phyloP scores from a whole-genome alignment of 2,329 filamentous ascomycete species.

The Lojkania enalia region DNA sequence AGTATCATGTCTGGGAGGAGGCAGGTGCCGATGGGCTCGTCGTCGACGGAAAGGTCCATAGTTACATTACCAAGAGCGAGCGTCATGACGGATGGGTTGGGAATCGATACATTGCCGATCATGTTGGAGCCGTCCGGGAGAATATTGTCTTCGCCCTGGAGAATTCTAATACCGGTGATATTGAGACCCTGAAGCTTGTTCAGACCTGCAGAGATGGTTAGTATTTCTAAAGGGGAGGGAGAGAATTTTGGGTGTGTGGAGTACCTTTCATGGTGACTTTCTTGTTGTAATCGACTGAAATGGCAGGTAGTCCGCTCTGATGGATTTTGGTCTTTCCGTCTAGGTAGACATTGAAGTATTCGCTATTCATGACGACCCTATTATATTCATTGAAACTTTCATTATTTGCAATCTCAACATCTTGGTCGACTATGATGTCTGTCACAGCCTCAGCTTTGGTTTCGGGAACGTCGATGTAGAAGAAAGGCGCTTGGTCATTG shows the following conservation, averaged over 20 bases:
- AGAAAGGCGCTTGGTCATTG: slow-evolving; percentile 47
- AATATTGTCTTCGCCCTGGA: slow-evolving; percentile 39
- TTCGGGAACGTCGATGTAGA: slow-evolving; percentile 51
- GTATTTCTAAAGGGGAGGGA: background rate
- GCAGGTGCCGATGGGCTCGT: slow-evolving; percentile 57
- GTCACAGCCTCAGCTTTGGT: slow-evolving; percentile 49
- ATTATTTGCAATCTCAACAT: slow-evolving; percentile 47
- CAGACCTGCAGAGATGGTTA: slow-evolving; percentile 50
- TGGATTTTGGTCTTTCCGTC: slow-evolving; percentile 58
- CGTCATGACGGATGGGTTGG: slow-evolving; percentile 66
- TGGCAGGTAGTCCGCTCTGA: slow-evolving; percentile 54
- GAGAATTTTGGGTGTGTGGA: slow-evolving; percentile 5
- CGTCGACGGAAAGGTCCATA: slow-evolving; percentile 62
- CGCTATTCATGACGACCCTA: slow-evolving; percentile 52
- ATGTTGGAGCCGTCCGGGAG: slow-evolving; percentile 61
- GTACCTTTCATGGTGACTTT: slow-evolving; percentile 61
- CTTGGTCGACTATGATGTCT: slow-evolving; percentile 49
- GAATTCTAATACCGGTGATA: slow-evolving; percentile 57
- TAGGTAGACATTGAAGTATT: slow-evolving; percentile 55
- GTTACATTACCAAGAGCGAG: slow-evolving; percentile 69
- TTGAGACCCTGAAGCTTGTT: slow-evolving; percentile 59
- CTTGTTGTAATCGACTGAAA: slow-evolving; percentile 59
- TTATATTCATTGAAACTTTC: slow-evolving; percentile 56
- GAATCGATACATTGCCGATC: slow-evolving; percentile 61
- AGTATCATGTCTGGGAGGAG: slow-evolving; percentile 63